Base-by-base conservation (phyloP, 306 rosid genomes). In the Rosa multiflora region DNA sequence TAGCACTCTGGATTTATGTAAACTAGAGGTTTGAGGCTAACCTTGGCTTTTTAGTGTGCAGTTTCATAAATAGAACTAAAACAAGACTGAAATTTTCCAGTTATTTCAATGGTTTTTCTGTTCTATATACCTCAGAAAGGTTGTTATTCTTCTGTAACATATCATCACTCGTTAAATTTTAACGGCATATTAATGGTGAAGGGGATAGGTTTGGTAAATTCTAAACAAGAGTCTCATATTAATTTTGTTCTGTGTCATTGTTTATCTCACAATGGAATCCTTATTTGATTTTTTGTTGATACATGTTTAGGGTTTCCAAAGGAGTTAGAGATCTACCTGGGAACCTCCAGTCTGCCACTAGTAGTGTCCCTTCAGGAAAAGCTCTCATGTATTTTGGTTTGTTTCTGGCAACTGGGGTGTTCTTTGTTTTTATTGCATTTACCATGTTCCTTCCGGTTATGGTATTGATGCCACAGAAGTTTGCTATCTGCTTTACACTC, bases 251-350 rank as follows among this genome's bases (percentile, higher is more conserved):
- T 29, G 11, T 29, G 59, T 17, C 53, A 11, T 75, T 8, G 4
- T 40, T 63, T 29, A 59, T 63, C 62, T 11, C 12, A 10, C 7
- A 14, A 39, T 68, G 58, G 29, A 35, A 46, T 21, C 20, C 37
- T 39, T 63, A 26, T 77, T 67, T 76, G 42, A 58, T 63, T 18
- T 55, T 55, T 79, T 43, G 79, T 69, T 72, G 67, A 72, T 78
- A 70, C 55, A 67, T 79, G 42, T 80, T 14, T 46, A 94, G 98
- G 86, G 96, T 94, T 84, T 90, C 97, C 61, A 94, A 91, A 82
- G 95, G 97, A 83, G 98, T 94, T 82, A 94, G 97, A 91, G 98
- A 94, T 71, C 80, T 94, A 49, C 98, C 97, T 26, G 96, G 93
- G 75, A 91, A 85, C 80, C 80, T 94, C 76, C 96, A 92, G 83